Evolutionary conservation across 306 rosid genomes (phyloP), one percentile per base, ranked within the genome.

Genomic region (Glycine soja): DNA sequence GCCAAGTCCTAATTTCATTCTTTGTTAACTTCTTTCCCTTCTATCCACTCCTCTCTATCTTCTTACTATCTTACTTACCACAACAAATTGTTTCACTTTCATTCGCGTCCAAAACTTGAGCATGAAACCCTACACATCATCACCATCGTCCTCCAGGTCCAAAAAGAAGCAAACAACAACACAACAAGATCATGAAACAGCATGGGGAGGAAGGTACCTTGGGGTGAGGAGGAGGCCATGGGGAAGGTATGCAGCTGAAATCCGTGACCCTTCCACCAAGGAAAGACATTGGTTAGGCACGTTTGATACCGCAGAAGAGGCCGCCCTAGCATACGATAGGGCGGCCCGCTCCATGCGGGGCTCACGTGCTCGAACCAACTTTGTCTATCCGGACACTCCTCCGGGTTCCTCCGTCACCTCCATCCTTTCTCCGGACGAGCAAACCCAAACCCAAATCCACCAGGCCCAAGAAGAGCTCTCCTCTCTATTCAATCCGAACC

Each of bases 311-410:
- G 91, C 91, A 3, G 91, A 88, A 40, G 89, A 88, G 62, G 91
- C 91, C 2, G 91, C 91, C 53, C 58, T 88, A 19, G 88, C 91
- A 7, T 88, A 88, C 10, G 91, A 86, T 68, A 46, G 84, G 30
- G 91, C 91, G 2, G 89, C 91, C 3, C 85, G 91, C 7, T 83
- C 86, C 70, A 88, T 88, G 91, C 88, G 91, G 1, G 89, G 91
- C 1, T 67, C 89, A 48, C 89, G 88, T 75, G 91, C 91, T 32
- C 85, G 91, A 14, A 88, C 91, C 71, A 88, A 88, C 38, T 88
- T 88, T 8, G 77, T 88, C 18, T 88, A 88, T 70, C 38, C 81
- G 0, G 91, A 88, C 11, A 88, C 89, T 2, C 89, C 83, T 0
- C 87, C 88, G 0, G 89, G 88, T 2, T 86, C 86, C 7, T 88